phyloP scores from a whole-genome alignment of 345 rosid genomes.

The Sonneratia caseolaris region DNA sequence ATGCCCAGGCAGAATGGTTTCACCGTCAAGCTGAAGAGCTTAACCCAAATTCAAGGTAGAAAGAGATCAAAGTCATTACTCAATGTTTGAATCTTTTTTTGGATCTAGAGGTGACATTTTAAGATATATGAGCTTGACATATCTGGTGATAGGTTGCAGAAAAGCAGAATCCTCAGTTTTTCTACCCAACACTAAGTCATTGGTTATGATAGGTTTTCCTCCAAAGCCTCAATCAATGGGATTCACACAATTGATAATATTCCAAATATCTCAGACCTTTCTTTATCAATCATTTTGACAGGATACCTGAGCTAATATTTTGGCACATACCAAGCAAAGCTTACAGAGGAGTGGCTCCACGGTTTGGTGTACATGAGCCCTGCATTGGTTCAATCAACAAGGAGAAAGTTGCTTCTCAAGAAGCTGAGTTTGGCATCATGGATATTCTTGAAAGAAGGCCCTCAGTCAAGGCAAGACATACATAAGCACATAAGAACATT shows the following conservation, averaged over 20 bases:
- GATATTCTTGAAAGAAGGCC: slow-evolving; percentile 39
- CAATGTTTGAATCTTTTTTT: not conserved
- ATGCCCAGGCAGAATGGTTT: slow-evolving; percentile 77
- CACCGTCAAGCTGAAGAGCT: slow-evolving; percentile 31
- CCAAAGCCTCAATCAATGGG: not conserved
- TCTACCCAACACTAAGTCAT: not conserved
- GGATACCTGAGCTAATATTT: slow-evolving; percentile 77
- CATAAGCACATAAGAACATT: not conserved
- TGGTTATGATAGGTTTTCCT: not conserved
- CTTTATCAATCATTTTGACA: slow-evolving; percentile 7
- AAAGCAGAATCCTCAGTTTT: too few relatives aligned
- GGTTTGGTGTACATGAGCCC: slow-evolving; percentile 38
- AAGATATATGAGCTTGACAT: not conserved
- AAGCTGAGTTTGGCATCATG: slow-evolving; percentile 68
- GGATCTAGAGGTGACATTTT: not conserved
- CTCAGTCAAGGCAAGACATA: slow-evolving; percentile 59
- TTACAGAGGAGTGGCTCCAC: slow-evolving; percentile 66
- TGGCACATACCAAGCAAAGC: slow-evolving; percentile 93
- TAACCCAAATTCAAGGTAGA: slow-evolving; percentile 64
- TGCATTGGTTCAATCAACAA: slow-evolving; percentile 82
- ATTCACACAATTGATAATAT: not conserved
- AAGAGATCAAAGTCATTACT: not conserved
- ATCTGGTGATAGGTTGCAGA: too few relatives aligned
- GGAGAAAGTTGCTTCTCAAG: slow-evolving; percentile 72
- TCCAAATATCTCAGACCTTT: not conserved